A percentile compares a stretch with the other conserved stretches of the same genome.
These are phyloP conservation scores for Leccinum fuscescens DNA, from an alignment of 1,284 basidiomycete genomes.

Conservation along the genomic window DNA sequence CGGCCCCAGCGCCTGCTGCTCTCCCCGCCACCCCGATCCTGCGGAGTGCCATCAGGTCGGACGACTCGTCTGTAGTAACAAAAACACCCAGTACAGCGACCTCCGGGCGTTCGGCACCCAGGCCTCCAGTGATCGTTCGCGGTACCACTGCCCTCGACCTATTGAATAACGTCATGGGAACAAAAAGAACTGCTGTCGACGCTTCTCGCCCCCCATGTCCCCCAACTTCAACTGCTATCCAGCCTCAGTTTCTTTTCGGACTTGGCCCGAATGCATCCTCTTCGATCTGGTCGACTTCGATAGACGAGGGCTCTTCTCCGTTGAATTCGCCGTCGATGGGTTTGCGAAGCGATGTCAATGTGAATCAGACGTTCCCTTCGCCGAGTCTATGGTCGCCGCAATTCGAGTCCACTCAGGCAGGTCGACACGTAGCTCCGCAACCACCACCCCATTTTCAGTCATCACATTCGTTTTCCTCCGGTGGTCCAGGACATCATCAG, in stretches of 20 bases:
- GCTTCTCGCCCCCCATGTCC: constrained; percentile 24
- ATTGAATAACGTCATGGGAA: constrained; percentile 52
- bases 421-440: constrained; percentile 6
- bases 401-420: constrained; percentile 21
- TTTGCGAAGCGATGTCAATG: constrained; percentile 19
- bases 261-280: constrained; percentile 39
- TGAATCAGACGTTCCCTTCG: constrained; percentile 21
- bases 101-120: constrained; percentile 18
- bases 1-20: constrained; percentile 8
- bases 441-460: constrained; percentile 13
- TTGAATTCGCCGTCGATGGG: constrained; percentile 15
- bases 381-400: constrained; percentile 22
- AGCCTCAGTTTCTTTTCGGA: constrained; percentile 44
- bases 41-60: constrained; percentile 29
- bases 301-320: constrained; percentile 41
- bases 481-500: constrained; percentile 18
- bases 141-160: constrained; percentile 63
- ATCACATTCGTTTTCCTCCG: constrained; percentile 11
- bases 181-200: constrained; percentile 21
- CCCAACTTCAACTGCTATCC: constrained; percentile 35
- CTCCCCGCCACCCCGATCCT: constrained; percentile 26
- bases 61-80: constrained; percentile 19
- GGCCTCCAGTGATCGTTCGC: constrained; percentile 24
- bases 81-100: constrained; percentile 24
- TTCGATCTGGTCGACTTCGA: constrained; percentile 57